phyloP scores from a whole-genome alignment of 768 basidiomycete genomes.

The Daedaleopsis sinensis region DNA sequence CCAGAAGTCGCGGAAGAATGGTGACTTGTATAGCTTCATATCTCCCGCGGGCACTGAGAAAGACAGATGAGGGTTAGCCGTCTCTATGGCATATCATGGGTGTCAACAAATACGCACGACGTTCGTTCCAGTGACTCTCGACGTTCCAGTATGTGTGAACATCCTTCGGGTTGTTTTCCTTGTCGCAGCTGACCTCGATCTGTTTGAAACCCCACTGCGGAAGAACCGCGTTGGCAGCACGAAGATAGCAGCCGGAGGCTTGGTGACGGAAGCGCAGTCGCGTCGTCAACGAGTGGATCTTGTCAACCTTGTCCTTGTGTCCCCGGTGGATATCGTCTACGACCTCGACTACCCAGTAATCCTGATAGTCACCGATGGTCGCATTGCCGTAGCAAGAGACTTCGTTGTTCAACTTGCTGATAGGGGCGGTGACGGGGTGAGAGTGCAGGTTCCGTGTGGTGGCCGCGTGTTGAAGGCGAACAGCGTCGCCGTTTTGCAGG shows the following conservation, averaged over 20 bases:
- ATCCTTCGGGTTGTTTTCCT: slow-evolving; percentile 81
- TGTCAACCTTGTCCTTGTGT: slow-evolving; percentile 54
- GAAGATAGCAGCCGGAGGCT: slow-evolving; percentile 81
- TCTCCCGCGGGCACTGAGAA: slow-evolving; percentile 78
- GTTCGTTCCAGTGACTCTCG: slow-evolving; percentile 95
- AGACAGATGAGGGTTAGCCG: too few species aligned
- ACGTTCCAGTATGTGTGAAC: slow-evolving; percentile 97
- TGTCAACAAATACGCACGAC: slow-evolving; percentile 58
- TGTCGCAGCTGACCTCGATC: slow-evolving; percentile 92
- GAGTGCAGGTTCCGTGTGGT: slow-evolving; percentile 94
- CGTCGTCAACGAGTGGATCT: slow-evolving; percentile 91
- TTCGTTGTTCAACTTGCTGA: slow-evolving; percentile 88
- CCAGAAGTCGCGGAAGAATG: slow-evolving; percentile 97
- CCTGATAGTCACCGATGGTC: slow-evolving; percentile 85
- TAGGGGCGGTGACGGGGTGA: slow-evolving; percentile 83
- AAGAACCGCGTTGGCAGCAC: slow-evolving; percentile 84
- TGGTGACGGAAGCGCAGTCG: slow-evolving; percentile 83
- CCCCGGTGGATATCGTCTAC: slow-evolving; percentile 85
- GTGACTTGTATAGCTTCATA: slow-evolving; percentile 81
- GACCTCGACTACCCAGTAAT: slow-evolving; percentile 92
- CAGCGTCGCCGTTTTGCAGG: slow-evolving; percentile 72
- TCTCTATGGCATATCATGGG: not conserved
- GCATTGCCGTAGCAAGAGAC: slow-evolving; percentile 93
- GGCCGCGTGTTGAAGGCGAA: slow-evolving; percentile 80
- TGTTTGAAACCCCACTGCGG: slow-evolving; percentile 99